These are phyloP conservation scores for Mucor irregularis DNA, from an alignment of 371 early-diverging fungal species.

Conservation along the genomic window DNA sequence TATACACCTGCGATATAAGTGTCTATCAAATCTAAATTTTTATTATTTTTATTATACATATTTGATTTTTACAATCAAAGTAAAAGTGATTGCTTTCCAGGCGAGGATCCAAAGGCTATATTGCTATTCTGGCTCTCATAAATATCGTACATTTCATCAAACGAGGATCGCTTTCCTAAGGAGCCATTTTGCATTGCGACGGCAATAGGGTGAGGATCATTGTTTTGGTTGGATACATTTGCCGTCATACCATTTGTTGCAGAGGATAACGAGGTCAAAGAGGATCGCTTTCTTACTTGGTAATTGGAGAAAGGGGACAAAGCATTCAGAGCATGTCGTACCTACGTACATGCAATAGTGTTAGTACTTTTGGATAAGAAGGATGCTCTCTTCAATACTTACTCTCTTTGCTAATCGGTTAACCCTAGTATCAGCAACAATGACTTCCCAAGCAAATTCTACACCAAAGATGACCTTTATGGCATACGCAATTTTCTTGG, in stretches of 20 bases:
- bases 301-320: slow-evolving; percentile 9
- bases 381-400: background rate
- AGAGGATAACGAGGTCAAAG: background rate
- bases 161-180: background rate
- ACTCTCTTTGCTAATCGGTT: slow-evolving; percentile 20
- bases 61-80: no score
- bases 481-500: slow-evolving; percentile 70
- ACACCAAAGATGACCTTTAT: slow-evolving; percentile 74
- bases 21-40: no score
- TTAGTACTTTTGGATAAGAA: background rate
- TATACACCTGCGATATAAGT: no score
- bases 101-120: background rate
- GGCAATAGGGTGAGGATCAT: background rate
- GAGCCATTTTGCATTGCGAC: background rate
- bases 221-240: background rate
- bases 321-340: slow-evolving; percentile 17
- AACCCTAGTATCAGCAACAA: slow-evolving; percentile 50
- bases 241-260: background rate
- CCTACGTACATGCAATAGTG: background rate
- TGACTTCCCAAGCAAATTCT: slow-evolving; percentile 78
- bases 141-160: background rate
- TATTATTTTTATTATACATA: no score
- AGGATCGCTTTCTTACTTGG: slow-evolving; percentile 4
- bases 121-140: background rate
- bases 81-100: background rate